A percentile compares a stretch with the other conserved stretches of the same genome.
These are phyloP conservation scores for Schizopora paradoxa DNA, from an alignment of 1,284 basidiomycete species.

Conservation along the genomic window DNA sequence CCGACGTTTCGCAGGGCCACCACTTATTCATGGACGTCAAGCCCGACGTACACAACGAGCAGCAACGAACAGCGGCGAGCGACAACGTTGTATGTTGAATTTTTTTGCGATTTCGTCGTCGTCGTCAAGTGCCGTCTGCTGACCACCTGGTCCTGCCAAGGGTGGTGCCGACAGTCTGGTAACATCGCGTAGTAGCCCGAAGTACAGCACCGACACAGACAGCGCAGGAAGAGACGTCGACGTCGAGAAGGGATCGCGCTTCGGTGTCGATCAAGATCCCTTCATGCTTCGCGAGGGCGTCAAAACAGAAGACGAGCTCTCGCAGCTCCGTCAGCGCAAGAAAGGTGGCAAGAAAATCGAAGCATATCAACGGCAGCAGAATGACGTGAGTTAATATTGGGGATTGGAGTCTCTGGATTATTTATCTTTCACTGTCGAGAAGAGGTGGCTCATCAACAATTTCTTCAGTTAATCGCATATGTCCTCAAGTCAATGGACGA, in stretches of 20 bases:
- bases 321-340: constrained; percentile 47
- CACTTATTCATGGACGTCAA: too few species aligned
- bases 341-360: constrained; percentile 60
- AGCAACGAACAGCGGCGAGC: too few species aligned
- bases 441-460: constrained; percentile 11
- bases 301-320: constrained; percentile 56
- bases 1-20: too few species aligned
- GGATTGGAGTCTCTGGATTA: constrained; percentile 6
- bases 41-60: not conserved
- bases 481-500: constrained; percentile 87
- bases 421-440: constrained; percentile 4
- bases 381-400: constrained; percentile 48
- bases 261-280: constrained; percentile 40
- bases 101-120: constrained; percentile 1
- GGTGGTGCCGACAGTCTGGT: constrained; percentile 2
- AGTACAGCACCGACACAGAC: constrained; percentile 1
- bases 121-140: not conserved
- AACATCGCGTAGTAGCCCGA: not conserved
- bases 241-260: constrained; percentile 23
- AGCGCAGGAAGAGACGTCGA: constrained; percentile 14
- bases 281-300: constrained; percentile 53
- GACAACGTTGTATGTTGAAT: too few species aligned
- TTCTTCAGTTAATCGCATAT: constrained; percentile 64
- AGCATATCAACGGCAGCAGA: constrained; percentile 78
- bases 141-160: not conserved